A percentile compares a stretch with the other conserved stretches of the same genome.
phyloP scores from a whole-genome alignment of 352 stramenopile genomes.

The Thraustochytrium sp. region DNA sequence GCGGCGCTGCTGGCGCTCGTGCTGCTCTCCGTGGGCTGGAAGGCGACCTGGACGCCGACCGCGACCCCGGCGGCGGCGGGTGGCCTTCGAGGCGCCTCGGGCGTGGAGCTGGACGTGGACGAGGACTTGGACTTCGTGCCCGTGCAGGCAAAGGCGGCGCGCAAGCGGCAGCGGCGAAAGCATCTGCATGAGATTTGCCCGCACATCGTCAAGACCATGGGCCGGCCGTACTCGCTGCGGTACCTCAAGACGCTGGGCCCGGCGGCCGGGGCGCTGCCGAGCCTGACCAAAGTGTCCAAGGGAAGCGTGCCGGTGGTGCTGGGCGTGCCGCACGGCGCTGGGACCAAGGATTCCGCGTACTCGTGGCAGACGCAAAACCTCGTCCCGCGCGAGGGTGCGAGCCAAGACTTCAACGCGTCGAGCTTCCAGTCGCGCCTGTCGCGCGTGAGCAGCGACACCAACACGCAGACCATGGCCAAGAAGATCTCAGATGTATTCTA shows the following conservation, averaged over 20 bases:
- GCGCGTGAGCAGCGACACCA: conserved; percentile 22
- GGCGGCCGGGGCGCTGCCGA: neutral
- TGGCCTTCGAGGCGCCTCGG: neutral
- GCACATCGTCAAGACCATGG: conserved; percentile 13
- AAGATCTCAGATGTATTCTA: neutral
- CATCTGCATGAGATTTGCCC: conserved; percentile 34
- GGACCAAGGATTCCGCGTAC: conserved; percentile 11
- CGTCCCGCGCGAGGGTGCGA: neutral
- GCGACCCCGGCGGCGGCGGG: neutral
- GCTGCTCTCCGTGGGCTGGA: neutral
- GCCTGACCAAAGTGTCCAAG: neutral
- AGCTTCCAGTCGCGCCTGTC: conserved; percentile 25
- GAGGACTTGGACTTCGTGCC: neutral
- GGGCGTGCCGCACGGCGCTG: conserved; percentile 7
- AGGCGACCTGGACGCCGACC: neutral
- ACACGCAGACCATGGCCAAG: conserved; percentile 31
- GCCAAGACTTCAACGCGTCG: neutral
- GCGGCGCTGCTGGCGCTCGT: neutral
- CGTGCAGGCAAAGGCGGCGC: neutral
- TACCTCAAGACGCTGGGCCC: neutral
- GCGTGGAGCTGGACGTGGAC: neutral
- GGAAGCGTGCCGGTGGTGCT: neutral
- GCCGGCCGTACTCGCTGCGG: neutral
- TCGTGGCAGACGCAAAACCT: conserved; percentile 4
- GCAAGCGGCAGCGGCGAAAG: neutral